A percentile compares a stretch with the other conserved stretches of the same genome.
Conservation (phyloP, 208 protist genomes). For the Leishmania lainsoni region DNA sequence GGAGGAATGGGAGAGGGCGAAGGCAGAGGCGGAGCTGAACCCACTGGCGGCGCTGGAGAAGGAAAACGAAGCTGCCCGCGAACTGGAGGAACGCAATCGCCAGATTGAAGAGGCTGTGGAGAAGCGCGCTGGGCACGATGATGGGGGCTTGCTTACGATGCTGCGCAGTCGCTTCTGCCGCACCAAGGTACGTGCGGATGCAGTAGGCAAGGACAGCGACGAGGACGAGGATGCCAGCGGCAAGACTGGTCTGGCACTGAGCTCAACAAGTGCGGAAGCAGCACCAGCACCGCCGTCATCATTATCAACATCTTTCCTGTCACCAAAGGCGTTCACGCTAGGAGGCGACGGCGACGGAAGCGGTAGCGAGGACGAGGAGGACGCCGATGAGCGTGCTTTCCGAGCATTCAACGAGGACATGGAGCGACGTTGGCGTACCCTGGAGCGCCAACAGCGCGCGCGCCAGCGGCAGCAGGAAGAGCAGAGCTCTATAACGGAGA, state of each 20-base stretch:
- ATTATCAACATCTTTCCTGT: not conserved
- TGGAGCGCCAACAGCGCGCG: constrained; percentile 33
- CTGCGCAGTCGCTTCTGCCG: constrained; percentile 31
- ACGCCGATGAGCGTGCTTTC: constrained; percentile 29
- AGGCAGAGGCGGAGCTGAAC: constrained; percentile 53
- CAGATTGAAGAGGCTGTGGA: constrained; percentile 71
- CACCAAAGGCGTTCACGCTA: not conserved
- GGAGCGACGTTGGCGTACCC: constrained; percentile 31
- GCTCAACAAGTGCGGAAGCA: not conserved
- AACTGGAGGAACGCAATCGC: constrained; percentile 71
- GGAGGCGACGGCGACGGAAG: not conserved
- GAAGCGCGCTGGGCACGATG: constrained; percentile 35
- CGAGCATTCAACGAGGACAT: constrained; percentile 30
- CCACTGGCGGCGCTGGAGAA: constrained; percentile 76
- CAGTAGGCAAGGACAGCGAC: constrained; percentile 7
- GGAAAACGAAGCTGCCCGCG: constrained; percentile 69
- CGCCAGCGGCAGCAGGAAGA: constrained; percentile 18
- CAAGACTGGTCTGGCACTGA: not conserved
- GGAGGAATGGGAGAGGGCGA: constrained; percentile 51
- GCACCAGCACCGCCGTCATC: constrained; percentile 4
- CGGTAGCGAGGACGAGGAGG: constrained; percentile 12
- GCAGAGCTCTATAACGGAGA: constrained; percentile 4
- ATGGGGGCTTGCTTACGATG: constrained; percentile 39
- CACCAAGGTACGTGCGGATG: not conserved
- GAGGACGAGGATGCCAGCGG: not conserved